Base-by-base conservation (phyloP, 2,329 filamentous ascomycete species). In the Hypoxylon sp. region DNA sequence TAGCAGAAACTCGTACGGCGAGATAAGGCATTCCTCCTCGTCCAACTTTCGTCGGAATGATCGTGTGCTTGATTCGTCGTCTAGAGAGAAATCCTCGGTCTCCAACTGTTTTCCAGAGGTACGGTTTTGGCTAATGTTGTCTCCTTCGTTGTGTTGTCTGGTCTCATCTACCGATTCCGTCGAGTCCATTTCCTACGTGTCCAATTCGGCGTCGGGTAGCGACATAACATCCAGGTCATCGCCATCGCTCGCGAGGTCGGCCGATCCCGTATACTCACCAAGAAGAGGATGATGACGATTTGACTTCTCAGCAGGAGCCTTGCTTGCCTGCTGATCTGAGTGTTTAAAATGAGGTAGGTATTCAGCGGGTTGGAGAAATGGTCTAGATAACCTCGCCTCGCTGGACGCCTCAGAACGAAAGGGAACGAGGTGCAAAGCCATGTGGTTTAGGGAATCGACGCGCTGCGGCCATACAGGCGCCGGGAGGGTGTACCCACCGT, bases 401-500 rank as follows among this genome's bases (percentile, higher is more conserved):
- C 70, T 74, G 75, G 72, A 63, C 61, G 67, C 61, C 50, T 70
- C 68, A 65, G 78, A 78, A 73, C 75, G 75, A 74, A 74, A 73
- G 68, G 72, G 70, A 71, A 74, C 70, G 72, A 69, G 69, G 71
- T 69, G 72, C 65, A 72, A 60, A 67, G 75, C 73, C 61, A 75
- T 75, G 69, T 75, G 77, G 62, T 73, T 76, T 60, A 83, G 78
- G 71, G 82, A 83, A 69, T 81, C 82, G 70, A 81, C 76, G 75
- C 81, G 81, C 72, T 77, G 79, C 62, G 82, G 83, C 83, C 81
- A 83, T 67, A 75, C 75, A 71, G 68, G 76, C 56, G 79, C 76
- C 56, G 79, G 77, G 73, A 80, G 76, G 82, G 80, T 81, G 83
- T 84, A 96, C 94, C 87, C 90, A 99, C 95, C 95, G 91, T 98